phyloP scores from a whole-genome alignment of 1,284 basidiomycete genomes.

The Marasmius tenuissimus region DNA sequence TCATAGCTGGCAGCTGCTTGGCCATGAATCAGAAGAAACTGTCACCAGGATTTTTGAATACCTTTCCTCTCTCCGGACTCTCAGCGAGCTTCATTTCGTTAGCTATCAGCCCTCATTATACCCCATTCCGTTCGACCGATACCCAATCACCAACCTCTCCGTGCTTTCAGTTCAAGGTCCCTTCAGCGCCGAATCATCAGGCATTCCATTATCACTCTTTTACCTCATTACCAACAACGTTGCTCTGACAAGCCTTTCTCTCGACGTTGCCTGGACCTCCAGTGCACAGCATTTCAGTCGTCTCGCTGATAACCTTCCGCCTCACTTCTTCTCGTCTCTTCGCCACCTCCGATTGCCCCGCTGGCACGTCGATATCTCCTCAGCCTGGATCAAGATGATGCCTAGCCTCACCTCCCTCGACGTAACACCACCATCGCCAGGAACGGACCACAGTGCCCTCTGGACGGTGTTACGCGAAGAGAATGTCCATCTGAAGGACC shows the following conservation, averaged over 20 bases:
- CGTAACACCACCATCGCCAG: neutral
- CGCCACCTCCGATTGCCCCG: neutral
- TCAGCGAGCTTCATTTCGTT: neutral
- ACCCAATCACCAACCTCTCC: neutral
- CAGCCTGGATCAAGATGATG: neutral
- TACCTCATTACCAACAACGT: neutral
- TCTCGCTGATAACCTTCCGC: neutral
- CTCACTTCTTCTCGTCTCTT: neutral
- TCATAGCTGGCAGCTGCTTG: neutral
- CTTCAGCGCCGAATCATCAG: neutral
- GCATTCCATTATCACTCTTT: neutral
- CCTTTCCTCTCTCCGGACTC: neutral
- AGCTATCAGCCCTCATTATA: neutral
- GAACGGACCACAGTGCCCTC: neutral
- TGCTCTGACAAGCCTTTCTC: neutral
- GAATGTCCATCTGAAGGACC: conserved; percentile 18
- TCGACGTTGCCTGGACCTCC: neutral
- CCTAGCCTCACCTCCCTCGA: neutral
- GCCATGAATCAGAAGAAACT: neutral
- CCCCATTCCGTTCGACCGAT: neutral
- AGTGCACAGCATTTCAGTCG: neutral
- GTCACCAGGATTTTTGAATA: neutral
- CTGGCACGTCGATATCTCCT: neutral
- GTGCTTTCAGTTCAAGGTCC: neutral
- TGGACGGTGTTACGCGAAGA: conserved; percentile 19